Base-by-base conservation (phyloP, 305 asterid species). In the Plantago rigida region DNA sequence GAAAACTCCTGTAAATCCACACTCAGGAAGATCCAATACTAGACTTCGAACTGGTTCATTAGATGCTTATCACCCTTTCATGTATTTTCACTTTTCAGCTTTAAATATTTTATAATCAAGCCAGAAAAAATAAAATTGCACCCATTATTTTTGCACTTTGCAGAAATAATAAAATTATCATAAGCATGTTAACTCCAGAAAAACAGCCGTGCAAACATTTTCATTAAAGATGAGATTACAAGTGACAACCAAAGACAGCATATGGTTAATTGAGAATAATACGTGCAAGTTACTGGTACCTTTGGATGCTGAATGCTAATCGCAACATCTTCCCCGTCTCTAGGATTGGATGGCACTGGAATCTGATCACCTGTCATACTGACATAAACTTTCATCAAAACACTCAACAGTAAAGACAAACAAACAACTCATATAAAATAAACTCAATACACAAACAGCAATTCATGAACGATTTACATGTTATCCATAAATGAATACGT, bases 301-400 rank as follows among this genome's bases (percentile, higher is more conserved):
- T 80, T 76, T 65, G 87, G 84, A 44, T 77, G 94, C 72, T 79
- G 95, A 68, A 80, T 70, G 69, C 73, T 73, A 56, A 71, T 66
- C 17, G 81, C 70, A 34, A 69, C 78, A 69, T 86, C 94, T 50
- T 86, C 96, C 70, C 94, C 96, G 68, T 87, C 94, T 72, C 92
- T 79, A 60, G 94, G 96, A 74, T 94, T 88, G 50, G 87, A 77
- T 47, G 93, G 96, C 44, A 87, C 84, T 69, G 77, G 96, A 66
- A 76, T 66, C 75, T 77, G 96, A 80, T 91, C 96, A 71, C 86
- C 92, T 72, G 95, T 71, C 98, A 91, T 91, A 72, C 98, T 91
- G 88, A 69, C 68, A 73, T 60, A 69, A 76, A 70, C 29, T 68
- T 55, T 58, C 74, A 81, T 62, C 54, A 72, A 48, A 70, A 72